A percentile compares a stretch with the other conserved stretches of the same genome.
phyloP scores from a whole-genome alignment of 2,329 filamentous ascomycete genomes.

The Rugonectria rugulosa region DNA sequence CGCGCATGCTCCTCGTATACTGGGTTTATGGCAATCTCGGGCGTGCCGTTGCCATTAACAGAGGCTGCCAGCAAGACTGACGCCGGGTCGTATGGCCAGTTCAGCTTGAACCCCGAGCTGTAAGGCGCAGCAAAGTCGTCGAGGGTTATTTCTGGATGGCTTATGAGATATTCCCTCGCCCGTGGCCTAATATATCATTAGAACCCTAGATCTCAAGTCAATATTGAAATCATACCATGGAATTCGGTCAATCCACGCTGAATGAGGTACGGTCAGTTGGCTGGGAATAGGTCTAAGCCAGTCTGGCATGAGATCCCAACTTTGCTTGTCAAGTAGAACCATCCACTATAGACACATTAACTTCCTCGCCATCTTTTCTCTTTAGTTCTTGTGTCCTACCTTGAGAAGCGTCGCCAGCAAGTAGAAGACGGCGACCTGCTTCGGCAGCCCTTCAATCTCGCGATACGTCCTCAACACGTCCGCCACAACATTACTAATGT shows the following conservation, averaged over 20 bases:
- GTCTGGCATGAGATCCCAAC: constrained; percentile 40
- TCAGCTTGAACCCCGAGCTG: constrained; percentile 42
- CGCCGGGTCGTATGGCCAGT: constrained; percentile 41
- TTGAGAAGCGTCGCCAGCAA: constrained; percentile 41
- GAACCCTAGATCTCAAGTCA: neutral
- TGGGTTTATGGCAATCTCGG: constrained; percentile 38
- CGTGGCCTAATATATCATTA: constrained; percentile 33
- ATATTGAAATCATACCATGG: constrained; percentile 34
- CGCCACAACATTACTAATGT: constrained; percentile 44
- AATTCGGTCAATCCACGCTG: constrained; percentile 44
- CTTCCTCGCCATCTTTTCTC: neutral
- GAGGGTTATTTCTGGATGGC: constrained; percentile 40
- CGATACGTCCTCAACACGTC: constrained; percentile 41
- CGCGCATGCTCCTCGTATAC: constrained; percentile 43
- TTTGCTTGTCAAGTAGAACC: constrained; percentile 39
- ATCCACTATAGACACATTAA: constrained; percentile 37
- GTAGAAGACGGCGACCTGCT: constrained; percentile 43
- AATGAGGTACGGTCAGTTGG: constrained; percentile 39
- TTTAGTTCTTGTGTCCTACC: constrained; percentile 17
- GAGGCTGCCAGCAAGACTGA: constrained; percentile 35
- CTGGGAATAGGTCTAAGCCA: constrained; percentile 40
- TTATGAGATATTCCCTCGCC: constrained; percentile 40
- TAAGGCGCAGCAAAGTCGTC: constrained; percentile 43
- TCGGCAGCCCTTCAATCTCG: constrained; percentile 41
- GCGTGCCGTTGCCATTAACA: constrained; percentile 19